Percentiles rank a stretch among this genome's conserved stretches.
phyloP scores from a whole-genome alignment of 164 flowering plant genomes.

The Euptelea pleiosperma region DNA sequence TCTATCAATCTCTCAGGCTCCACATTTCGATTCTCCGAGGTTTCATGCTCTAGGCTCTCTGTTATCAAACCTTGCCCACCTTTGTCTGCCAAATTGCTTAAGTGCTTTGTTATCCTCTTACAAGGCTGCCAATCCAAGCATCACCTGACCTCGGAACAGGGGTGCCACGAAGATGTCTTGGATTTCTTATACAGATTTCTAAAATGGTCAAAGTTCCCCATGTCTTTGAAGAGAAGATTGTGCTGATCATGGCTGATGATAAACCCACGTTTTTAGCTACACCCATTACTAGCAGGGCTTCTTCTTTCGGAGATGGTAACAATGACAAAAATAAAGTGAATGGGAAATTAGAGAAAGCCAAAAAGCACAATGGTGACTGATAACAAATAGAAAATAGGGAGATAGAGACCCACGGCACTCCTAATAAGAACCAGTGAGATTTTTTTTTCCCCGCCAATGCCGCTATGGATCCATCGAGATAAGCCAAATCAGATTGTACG shows the following conservation, averaged over 20 bases:
- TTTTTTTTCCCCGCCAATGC: no score
- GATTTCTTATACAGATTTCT: slow-evolving; percentile 32
- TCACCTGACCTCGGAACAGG: slow-evolving; percentile 21
- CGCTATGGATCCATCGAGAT: no score
- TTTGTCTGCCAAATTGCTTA: slow-evolving; percentile 39
- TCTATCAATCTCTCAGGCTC: slow-evolving; percentile 41
- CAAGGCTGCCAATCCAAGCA: slow-evolving; percentile 29
- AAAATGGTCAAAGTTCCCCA: no score
- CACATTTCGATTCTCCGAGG: slow-evolving; percentile 48
- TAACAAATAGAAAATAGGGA: slow-evolving; percentile 45
- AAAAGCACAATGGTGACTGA: no score
- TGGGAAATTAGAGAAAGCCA: no score
- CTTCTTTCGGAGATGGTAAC: slow-evolving; percentile 43
- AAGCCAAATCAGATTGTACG: slow-evolving; percentile 19
- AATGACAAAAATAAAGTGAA: slow-evolving; percentile 33
- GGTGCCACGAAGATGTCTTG: no score
- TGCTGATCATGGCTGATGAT: slow-evolving; percentile 43
- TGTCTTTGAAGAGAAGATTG: no score
- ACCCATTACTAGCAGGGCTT: no score
- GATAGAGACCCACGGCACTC: not conserved
- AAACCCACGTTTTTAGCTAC: no score
- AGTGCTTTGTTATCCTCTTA: slow-evolving; percentile 36
- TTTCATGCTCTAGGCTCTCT: no score
- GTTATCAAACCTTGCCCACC: slow-evolving; percentile 51
- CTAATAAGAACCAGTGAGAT: no score